phyloP scores from a whole-genome alignment of 2,329 filamentous ascomycete genomes.

The Ophiostoma piceae region DNA sequence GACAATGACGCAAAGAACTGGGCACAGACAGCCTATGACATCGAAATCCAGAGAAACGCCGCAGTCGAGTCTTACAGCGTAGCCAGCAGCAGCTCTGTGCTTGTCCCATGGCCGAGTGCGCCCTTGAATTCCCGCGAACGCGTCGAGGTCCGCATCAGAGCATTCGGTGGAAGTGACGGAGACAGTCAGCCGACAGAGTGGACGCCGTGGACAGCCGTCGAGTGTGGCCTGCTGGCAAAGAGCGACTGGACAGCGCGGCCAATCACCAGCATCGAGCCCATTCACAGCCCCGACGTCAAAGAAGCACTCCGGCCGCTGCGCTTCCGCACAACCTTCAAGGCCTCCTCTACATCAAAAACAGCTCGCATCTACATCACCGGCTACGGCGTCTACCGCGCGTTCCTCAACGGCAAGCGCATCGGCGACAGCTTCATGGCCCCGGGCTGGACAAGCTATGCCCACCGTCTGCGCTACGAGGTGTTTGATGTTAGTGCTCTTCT shows the following conservation, averaged over 20 bases:
- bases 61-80: conserved; percentile 19
- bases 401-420: conserved; percentile 38
- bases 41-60: conserved; percentile 22
- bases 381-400: conserved; percentile 35
- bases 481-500: conserved; percentile 39
- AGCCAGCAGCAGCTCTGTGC: conserved; percentile 29
- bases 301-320: conserved; percentile 28
- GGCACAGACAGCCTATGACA: conserved; percentile 27
- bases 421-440: conserved; percentile 39
- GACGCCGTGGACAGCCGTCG: conserved; percentile 26
- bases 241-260: conserved; percentile 23
- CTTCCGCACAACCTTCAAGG: conserved; percentile 27
- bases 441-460: conserved; percentile 41
- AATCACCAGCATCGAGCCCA: conserved; percentile 14
- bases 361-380: conserved; percentile 37
- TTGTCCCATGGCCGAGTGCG: conserved; percentile 36
- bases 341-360: neutral
- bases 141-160: conserved; percentile 25
- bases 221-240: conserved; percentile 25
- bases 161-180: neutral
- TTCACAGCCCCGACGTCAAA: conserved; percentile 17
- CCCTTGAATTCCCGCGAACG: conserved; percentile 23
- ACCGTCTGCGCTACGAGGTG: conserved; percentile 40
- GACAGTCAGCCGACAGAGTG: conserved; percentile 19
- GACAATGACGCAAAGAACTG: conserved; percentile 20